phyloP scores from a whole-genome alignment of 306 rosid genomes.

The Gillenia trifoliata region DNA sequence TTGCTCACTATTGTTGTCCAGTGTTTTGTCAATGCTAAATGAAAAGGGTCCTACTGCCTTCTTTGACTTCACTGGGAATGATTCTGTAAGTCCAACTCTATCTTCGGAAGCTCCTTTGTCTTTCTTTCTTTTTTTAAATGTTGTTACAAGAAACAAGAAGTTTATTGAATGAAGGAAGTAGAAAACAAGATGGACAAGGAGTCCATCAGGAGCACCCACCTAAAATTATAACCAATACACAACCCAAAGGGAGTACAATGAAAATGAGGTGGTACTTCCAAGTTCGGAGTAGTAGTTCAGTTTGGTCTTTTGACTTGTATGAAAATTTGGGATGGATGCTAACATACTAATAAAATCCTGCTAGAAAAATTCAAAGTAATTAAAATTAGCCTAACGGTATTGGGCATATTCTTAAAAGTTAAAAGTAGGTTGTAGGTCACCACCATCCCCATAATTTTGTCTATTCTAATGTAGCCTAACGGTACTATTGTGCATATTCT shows the following conservation, averaged over 20 bases:
- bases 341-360: too few species aligned
- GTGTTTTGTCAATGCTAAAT: slow-evolving; percentile 77
- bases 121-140: not conserved
- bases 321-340: not conserved
- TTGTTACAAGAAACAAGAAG: not conserved
- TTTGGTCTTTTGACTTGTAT: not conserved
- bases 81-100: slow-evolving; percentile 65
- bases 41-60: slow-evolving; percentile 98
- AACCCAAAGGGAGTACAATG: not conserved
- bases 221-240: not conserved
- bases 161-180: not conserved
- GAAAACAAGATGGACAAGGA: not conserved
- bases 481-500: not conserved
- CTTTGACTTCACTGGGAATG: slow-evolving; percentile 76
- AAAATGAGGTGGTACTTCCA: not conserved
- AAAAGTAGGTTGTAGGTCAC: not conserved
- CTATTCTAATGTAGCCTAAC: not conserved
- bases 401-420: not conserved
- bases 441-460: not conserved
- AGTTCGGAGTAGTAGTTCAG: not conserved
- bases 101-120: not conserved
- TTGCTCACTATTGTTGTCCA: slow-evolving; percentile 78
- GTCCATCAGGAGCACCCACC: not conserved
- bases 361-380: too few species aligned
- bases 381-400: not conserved